These are phyloP conservation scores for Waltiozyma sp. DNA, from an alignment of 1,139 yeast species.

Conservation along the genomic window DNA sequence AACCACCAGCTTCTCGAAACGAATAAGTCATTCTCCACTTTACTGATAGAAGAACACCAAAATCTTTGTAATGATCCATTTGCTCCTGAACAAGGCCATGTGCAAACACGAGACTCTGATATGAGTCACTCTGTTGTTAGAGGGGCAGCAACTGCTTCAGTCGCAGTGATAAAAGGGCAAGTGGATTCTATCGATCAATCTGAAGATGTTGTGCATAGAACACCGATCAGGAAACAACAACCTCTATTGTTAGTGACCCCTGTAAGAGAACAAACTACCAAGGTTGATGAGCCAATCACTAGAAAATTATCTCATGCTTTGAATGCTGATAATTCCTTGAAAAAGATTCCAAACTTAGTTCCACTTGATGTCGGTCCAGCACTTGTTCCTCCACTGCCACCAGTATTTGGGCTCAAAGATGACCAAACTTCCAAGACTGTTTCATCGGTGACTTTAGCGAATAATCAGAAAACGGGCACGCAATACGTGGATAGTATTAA, in stretches of 20 bases:
- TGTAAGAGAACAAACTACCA: neutral
- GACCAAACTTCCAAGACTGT: neutral
- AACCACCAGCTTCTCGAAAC: neutral
- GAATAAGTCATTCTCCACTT: neutral
- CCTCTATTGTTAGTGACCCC: neutral
- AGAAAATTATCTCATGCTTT: neutral
- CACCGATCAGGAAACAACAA: neutral
- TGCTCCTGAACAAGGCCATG: neutral
- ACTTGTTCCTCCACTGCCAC: neutral
- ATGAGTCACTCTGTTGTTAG: neutral
- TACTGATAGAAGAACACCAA: neutral
- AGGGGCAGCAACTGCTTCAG: neutral
- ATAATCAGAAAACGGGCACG: neutral
- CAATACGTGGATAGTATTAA: neutral
- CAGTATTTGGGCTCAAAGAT: too few species aligned
- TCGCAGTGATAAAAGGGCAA: neutral
- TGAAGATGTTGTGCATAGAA: neutral
- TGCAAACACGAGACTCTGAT: neutral
- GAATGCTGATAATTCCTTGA: too few species aligned
- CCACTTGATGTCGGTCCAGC: neutral
- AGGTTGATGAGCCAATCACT: neutral
- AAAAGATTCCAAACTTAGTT: neutral
- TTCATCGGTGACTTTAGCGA: neutral
- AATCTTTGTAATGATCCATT: neutral
- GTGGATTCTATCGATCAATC: neutral